Conservation (phyloP, 1,284 basidiomycete species). For the Spongispora temasekensis region DNA sequence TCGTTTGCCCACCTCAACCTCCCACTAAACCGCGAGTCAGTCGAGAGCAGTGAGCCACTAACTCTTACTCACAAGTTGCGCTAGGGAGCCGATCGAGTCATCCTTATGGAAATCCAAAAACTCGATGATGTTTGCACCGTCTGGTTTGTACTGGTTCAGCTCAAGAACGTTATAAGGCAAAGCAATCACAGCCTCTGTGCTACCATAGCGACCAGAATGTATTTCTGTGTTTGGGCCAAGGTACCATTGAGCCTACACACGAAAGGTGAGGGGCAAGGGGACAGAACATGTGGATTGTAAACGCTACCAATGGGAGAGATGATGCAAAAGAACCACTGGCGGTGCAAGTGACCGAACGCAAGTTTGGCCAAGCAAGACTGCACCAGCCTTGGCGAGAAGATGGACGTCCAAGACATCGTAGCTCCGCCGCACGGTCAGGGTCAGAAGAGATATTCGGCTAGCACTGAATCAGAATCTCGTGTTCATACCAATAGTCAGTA, state of each 20-base stretch:
- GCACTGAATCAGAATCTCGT: background rate
- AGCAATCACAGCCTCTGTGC: background rate
- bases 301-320: background rate
- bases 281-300: background rate
- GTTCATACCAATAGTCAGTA: background rate
- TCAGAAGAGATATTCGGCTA: conserved; percentile 5
- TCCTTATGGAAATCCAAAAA: background rate
- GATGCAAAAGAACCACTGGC: conserved; percentile 1
- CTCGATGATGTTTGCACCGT: background rate
- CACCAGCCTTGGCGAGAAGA: conserved; percentile 1
- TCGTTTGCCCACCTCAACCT: background rate
- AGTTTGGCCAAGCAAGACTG: background rate
- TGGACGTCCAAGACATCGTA: background rate
- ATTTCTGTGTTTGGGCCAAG: background rate
- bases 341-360: background rate
- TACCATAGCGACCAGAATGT: background rate
- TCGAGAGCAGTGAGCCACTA: too few relatives aligned
- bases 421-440: conserved; percentile 1
- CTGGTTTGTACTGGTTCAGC: background rate
- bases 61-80: background rate
- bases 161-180: background rate
- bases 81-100: background rate
- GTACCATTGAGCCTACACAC: conserved; percentile 1
- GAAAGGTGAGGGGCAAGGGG: background rate
- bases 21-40: background rate